Evolutionary conservation across 257 asterid species (phyloP), one percentile per base, ranked within the genome.

Genomic region (Nicotiana attenuata): DNA sequence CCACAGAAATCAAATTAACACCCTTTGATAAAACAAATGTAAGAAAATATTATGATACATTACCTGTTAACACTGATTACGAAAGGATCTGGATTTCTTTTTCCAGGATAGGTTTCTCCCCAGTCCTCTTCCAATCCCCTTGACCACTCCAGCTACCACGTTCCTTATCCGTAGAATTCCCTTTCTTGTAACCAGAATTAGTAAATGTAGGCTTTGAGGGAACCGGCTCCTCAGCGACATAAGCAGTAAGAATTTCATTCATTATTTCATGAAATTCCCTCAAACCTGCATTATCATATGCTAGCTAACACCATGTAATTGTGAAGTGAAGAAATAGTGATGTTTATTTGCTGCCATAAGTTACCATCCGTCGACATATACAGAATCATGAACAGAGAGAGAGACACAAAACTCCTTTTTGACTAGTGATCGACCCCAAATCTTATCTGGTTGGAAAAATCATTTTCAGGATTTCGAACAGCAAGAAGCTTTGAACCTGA

Each of bases 101-200:
- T 95, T 82, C 99, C 97, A 71, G 89, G 88, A 81, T 95, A 93
- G 66, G 93, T 84, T 90, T 95, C 99, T 50, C 99, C 99, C 98
- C 97, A 92, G 65, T 92, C 94, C 87, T 93, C 99, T 87, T 93
- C 98, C 97, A 95, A 15, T 89, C 92, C 68, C 99, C 99, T 87
- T 88, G 93, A 82, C 92, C 94, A 81, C 90, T 95, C 97, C 99
- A 95, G 88, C 89, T 93, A 76, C 91, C 90, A 55, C 85, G 47
- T 68, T 92, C 99, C 86, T 91, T 93, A 59, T 93, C 98, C 14
- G 87, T 47, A 69, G 82, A 28, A 56, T 86, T 89, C 41, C 86
- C 93, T 66, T 87, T 90, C 75, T 90, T 89, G 85, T 86, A 92
- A 76, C 96, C 98, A 15, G 77, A 80, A 68, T 63, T 65, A 65